Conservation (phyloP, 108 stramenopile species). For the Skeletonema marinoi region DNA sequence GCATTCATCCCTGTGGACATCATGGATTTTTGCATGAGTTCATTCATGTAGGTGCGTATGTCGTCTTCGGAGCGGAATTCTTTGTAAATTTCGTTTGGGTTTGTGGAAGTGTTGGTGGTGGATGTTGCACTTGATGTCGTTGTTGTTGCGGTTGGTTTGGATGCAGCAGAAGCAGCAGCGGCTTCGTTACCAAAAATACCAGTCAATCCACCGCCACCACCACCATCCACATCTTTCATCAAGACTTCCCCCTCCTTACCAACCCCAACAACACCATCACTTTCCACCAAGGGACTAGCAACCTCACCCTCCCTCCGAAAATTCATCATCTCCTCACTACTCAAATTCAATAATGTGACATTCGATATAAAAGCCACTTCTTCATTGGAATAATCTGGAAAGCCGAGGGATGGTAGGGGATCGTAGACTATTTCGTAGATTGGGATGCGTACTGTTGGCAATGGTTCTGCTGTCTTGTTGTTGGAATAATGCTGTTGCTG, state of each 20-base stretch:
- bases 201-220: background rate
- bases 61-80: slow-evolving; percentile 19
- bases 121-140: too few species aligned
- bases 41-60: slow-evolving; percentile 24
- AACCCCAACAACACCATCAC: background rate
- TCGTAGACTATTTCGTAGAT: slow-evolving; percentile 40
- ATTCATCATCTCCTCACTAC: slow-evolving; percentile 37
- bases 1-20: slow-evolving; percentile 15
- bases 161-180: background rate
- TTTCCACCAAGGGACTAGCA: background rate
- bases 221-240: background rate
- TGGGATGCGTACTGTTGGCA: slow-evolving; percentile 9
- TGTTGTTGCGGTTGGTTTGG: background rate
- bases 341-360: slow-evolving; percentile 20
- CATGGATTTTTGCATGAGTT: slow-evolving; percentile 23
- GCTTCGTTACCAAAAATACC: background rate
- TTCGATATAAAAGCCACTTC: slow-evolving; percentile 33
- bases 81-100: background rate
- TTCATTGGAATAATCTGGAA: slow-evolving; percentile 12
- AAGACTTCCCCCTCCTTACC: background rate
- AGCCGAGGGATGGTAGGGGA: slow-evolving; percentile 24
- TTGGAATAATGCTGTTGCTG: background rate
- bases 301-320: slow-evolving; percentile 18
- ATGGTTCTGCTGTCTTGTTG: background rate
- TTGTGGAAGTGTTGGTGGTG: background rate